Evolutionary conservation across 305 asterid species (phyloP), one percentile per base, ranked within the genome.

Genomic region (Rubia tinctorum): DNA sequence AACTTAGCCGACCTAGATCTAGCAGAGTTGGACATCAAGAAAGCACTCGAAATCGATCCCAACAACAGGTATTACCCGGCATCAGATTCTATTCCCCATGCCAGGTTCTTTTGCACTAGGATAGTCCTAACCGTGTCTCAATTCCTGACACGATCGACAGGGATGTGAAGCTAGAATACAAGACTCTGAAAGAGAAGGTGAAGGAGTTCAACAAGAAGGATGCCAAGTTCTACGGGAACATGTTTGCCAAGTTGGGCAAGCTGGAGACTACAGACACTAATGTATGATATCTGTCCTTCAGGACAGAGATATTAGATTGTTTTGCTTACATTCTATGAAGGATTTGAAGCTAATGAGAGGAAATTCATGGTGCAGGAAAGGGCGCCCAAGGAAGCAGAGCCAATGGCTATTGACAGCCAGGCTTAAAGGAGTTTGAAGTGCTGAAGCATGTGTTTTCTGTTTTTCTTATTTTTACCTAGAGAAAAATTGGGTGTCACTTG

Each of bases 101-200:
- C 7, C 5, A 22, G 0, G 23, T 53, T 17, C 22, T 8, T 53
- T 53, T 17, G 9, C 17, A 53, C 18, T 18, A 53, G 59, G 22
- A 53, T 4, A 53, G 6, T 22, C 22, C 43, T 56, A 13, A 47
- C 14, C 20, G 56, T 45, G 44, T n/a, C n/a, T n/a, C n/a, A 67
- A 11, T 30, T 34, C 0, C 30, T 13, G n/a, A 58, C 27, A 9
- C 6, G 23, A 18, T 22, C 3, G 5, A 20, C 63, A 93, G 96
- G 90, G 98, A 93, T 64, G 96, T 93, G 83, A 90, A 94, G 82
- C 89, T 88, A 0, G 97, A 83, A 69, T 90, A 91, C 83, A 91
- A 90, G 78, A 73, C 83, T 27, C 80, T 94, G 22, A 91, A 91
- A 90, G 95, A 87, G 69, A 93, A 88, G 84, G 83, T 89, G 60